Evolutionary conservation across 73 alveolate genomes (phyloP).

Genomic region (Tetrahymena malaccensis): DNA sequence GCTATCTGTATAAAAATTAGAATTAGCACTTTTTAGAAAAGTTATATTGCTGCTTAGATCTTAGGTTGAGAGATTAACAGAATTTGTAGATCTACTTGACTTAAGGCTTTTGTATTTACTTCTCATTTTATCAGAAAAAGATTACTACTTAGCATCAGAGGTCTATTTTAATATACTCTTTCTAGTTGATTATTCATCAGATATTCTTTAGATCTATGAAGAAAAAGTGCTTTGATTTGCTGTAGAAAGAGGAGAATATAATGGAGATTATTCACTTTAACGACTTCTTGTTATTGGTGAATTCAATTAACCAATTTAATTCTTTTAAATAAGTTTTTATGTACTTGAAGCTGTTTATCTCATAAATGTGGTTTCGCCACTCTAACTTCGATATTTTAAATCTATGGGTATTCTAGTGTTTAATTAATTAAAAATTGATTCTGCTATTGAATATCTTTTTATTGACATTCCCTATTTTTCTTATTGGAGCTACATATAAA

Average conservation of each 20-base stretch:
- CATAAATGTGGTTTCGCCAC: not conserved
- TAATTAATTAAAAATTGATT: not conserved
- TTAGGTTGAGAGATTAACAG: not conserved
- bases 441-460: not conserved
- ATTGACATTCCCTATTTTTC: not conserved
- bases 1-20: not conserved
- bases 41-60: not conserved
- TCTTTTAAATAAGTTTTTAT: not conserved
- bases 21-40: not conserved
- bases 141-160: not conserved
- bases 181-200: not conserved
- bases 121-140: not conserved
- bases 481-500: not conserved
- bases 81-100: not conserved
- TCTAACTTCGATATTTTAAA: not conserved
- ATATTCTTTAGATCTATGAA: not conserved
- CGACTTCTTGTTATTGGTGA: not conserved
- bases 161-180: no score
- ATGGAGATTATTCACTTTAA: not conserved
- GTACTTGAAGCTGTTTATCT: not conserved
- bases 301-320: not conserved
- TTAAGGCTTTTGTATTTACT: not conserved
- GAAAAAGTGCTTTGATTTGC: not conserved
- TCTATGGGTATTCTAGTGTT: not conserved
- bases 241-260: not conserved